Evolutionary conservation across 352 stramenopile genomes (phyloP).

Genomic region (Globisporangium nunn): DNA sequence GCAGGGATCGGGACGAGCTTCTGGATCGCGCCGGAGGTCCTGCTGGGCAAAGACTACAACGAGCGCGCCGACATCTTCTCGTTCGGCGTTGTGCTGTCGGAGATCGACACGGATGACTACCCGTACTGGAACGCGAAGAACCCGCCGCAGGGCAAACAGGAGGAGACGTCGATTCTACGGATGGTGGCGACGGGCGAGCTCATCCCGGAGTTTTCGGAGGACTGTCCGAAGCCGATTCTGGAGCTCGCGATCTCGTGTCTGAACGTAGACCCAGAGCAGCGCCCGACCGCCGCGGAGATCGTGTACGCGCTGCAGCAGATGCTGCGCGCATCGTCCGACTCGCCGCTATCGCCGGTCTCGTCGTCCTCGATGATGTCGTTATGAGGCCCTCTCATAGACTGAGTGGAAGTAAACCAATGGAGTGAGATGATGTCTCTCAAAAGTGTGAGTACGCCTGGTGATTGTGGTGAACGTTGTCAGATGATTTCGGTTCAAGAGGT

Average conservation of each 20-base stretch:
- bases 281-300: conserved; percentile 48
- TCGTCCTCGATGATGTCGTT: conserved; percentile 16
- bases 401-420: background rate
- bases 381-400: conserved; percentile 1
- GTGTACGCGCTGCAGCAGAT: conserved; percentile 56
- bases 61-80: conserved; percentile 55
- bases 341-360: conserved; percentile 14
- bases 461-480: background rate
- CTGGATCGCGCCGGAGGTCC: conserved; percentile 66
- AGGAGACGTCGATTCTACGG: conserved; percentile 51
- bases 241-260: conserved; percentile 45
- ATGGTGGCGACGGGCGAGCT: conserved; percentile 55
- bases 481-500: too few species aligned
- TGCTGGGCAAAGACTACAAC: conserved; percentile 50
- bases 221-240: conserved; percentile 35
- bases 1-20: conserved; percentile 60
- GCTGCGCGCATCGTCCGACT: conserved; percentile 12
- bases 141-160: conserved; percentile 31
- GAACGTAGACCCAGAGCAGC: conserved; percentile 42
- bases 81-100: conserved; percentile 38
- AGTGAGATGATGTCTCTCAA: background rate
- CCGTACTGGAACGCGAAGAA: conserved; percentile 60
- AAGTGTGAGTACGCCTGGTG: too few species aligned
- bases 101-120: conserved; percentile 55
- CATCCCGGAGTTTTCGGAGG: conserved; percentile 43